phyloP scores from a whole-genome alignment of 2,329 filamentous ascomycete species.

The Colletotrichum tropicicola region DNA sequence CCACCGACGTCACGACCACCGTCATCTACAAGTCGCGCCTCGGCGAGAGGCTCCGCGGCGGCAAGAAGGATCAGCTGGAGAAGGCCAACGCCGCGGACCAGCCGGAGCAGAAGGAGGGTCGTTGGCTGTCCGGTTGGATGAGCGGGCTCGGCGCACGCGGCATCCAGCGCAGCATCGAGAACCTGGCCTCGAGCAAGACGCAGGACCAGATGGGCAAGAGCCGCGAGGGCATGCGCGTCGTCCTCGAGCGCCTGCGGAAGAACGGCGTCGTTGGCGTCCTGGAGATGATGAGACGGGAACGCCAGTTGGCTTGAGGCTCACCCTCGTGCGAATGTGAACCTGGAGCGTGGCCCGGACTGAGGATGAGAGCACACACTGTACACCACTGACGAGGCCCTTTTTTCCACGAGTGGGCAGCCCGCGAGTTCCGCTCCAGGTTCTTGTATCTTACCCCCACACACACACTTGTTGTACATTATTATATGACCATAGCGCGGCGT shows the following conservation, averaged over 20 bases:
- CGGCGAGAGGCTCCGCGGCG: slow-evolving; percentile 71
- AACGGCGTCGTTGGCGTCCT: slow-evolving; percentile 67
- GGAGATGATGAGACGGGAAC: slow-evolving; percentile 60
- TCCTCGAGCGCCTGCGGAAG: slow-evolving; percentile 74
- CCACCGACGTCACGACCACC: slow-evolving; percentile 77
- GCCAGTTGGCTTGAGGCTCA: slow-evolving; percentile 32
- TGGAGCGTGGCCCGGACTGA: slow-evolving; percentile 16
- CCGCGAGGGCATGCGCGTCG: slow-evolving; percentile 83
- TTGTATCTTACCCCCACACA: slow-evolving; percentile 2
- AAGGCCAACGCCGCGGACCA: slow-evolving; percentile 44
- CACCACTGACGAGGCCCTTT: slow-evolving; percentile 12
- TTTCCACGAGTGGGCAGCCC: background rate
- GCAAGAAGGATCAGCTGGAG: slow-evolving; percentile 54
- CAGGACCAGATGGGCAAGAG: slow-evolving; percentile 82
- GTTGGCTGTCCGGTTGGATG: slow-evolving; percentile 62
- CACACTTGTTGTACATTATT: slow-evolving; percentile 40
- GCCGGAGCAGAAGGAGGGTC: slow-evolving; percentile 45
- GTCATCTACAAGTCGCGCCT: slow-evolving; percentile 78
- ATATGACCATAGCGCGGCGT: slow-evolving; percentile 46
- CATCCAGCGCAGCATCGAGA: slow-evolving; percentile 83
- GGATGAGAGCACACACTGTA: slow-evolving; percentile 12
- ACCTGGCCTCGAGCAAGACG: slow-evolving; percentile 79
- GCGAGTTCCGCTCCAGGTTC: slow-evolving; percentile 2
- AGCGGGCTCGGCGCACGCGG: slow-evolving; percentile 72
- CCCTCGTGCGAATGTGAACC: background rate